These are phyloP conservation scores for Mycena kentingensis DNA, from an alignment of 768 basidiomycete genomes.

Conservation along the genomic window DNA sequence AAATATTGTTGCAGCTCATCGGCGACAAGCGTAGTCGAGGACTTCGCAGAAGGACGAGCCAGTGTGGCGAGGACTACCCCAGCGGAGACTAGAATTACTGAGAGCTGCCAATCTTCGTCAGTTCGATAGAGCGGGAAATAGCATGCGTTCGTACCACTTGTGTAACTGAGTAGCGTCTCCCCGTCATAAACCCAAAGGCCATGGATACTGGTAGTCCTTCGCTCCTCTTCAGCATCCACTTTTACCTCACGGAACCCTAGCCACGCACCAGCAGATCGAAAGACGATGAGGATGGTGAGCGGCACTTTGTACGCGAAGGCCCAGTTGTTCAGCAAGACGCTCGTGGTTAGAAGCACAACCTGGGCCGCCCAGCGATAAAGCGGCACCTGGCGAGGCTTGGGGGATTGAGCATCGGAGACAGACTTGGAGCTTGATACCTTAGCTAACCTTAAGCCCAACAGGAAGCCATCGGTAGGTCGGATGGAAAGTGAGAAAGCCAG, in stretches of 20 bases:
- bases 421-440: too few relatives aligned
- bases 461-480: slow-evolving; percentile 43
- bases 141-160: slow-evolving; percentile 56
- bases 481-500: slow-evolving; percentile 55
- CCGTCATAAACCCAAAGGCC: slow-evolving; percentile 64
- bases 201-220: slow-evolving; percentile 77
- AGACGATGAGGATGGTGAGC: slow-evolving; percentile 78
- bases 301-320: slow-evolving; percentile 78
- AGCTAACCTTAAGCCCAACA: too few relatives aligned
- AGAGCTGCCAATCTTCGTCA: slow-evolving; percentile 41
- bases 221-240: slow-evolving; percentile 4
- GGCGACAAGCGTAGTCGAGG: slow-evolving; percentile 19
- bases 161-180: slow-evolving; percentile 55
- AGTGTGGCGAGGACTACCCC: slow-evolving; percentile 77
- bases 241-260: not conserved
- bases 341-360: slow-evolving; percentile 65
- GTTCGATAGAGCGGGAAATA: not conserved
- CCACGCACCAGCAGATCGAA: slow-evolving; percentile 72
- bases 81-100: slow-evolving; percentile 65
- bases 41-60: slow-evolving; percentile 47
- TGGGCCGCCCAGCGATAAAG: slow-evolving; percentile 68
- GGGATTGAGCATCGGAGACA: too few relatives aligned
- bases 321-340: slow-evolving; percentile 79
- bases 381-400: slow-evolving; percentile 70
- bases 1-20: slow-evolving; percentile 52